Percentiles rank a stretch among this genome's conserved stretches.
Conservation (phyloP, 805 yeast species). For the Candida xyloterini region DNA sequence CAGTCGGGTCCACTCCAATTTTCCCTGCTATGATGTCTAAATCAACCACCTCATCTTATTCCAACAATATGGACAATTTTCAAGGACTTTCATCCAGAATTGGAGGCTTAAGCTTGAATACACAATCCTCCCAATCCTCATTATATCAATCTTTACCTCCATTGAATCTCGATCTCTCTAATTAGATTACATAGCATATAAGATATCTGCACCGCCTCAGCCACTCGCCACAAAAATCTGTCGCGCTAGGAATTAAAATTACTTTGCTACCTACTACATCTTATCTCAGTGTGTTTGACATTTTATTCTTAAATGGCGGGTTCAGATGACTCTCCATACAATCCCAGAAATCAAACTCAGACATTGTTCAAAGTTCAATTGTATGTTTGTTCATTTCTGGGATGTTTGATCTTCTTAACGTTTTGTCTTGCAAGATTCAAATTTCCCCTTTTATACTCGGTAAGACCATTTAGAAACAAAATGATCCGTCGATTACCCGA, state of each 20-base stretch:
- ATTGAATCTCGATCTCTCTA: constrained; percentile 5
- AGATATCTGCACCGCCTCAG: constrained; percentile 8
- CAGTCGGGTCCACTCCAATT: constrained; percentile 13
- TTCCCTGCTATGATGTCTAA: constrained; percentile 21
- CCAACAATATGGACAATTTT: constrained; percentile 15
- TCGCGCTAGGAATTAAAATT: constrained; percentile 2
- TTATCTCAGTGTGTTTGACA: neutral
- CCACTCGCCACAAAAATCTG: neutral
- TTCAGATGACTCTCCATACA: constrained; percentile 38
- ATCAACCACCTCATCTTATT: constrained; percentile 14
- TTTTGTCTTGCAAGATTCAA: constrained; percentile 51
- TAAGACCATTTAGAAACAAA: constrained; percentile 47
- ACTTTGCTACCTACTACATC: constrained; percentile 5
- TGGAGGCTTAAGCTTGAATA: constrained; percentile 21
- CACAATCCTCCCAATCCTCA: constrained; percentile 8
- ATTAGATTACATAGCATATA: constrained; percentile 1
- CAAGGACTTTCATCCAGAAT: constrained; percentile 19
- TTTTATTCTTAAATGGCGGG: constrained; percentile 1
- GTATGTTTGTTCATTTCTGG: constrained; percentile 46
- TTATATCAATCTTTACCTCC: constrained; percentile 4
- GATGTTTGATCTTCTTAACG: constrained; percentile 41
- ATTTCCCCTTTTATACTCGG: constrained; percentile 58
- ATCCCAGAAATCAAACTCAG: constrained; percentile 43
- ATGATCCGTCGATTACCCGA: constrained; percentile 45
- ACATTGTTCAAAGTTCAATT: constrained; percentile 58